Evolutionary conservation across 345 rosid genomes (phyloP).

Genomic region (Reutealis trisperma): DNA sequence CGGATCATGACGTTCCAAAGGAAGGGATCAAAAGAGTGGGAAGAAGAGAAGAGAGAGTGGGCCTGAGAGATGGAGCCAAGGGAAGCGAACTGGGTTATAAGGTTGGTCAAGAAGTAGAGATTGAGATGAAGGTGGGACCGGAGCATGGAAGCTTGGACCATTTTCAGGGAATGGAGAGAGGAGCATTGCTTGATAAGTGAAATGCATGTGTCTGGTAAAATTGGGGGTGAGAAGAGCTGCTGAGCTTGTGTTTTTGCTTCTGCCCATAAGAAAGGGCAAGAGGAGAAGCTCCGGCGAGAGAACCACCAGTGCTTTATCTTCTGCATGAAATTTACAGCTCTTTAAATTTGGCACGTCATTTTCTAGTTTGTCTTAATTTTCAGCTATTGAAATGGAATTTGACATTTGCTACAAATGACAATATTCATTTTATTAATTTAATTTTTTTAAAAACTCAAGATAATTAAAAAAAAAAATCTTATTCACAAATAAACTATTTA

Average conservation of each 20-base stretch:
- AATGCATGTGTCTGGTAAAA: constrained; percentile 18
- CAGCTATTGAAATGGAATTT: no score
- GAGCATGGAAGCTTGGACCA: constrained; percentile 37
- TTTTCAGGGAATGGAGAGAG: constrained; percentile 29
- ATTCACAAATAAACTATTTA: no score
- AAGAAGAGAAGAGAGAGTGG: constrained; percentile 37
- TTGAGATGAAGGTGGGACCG: constrained; percentile 25
- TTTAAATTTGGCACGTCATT: no score
- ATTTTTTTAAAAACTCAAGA: no score
- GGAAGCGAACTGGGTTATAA: constrained; percentile 36
- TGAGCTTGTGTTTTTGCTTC: not conserved
- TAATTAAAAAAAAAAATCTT: no score
- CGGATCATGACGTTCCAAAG: constrained; percentile 47
- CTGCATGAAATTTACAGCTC: not conserved
- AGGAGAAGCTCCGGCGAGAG: not conserved
- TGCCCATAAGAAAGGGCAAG: not conserved
- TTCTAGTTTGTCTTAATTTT: no score
- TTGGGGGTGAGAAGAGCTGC: not conserved
- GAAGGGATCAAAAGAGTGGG: constrained; percentile 32
- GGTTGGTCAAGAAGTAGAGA: constrained; percentile 39
- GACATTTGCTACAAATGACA: no score
- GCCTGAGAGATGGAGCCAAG: constrained; percentile 39
- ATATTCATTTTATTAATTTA: no score
- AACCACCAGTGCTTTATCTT: not conserved
- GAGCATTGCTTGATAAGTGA: constrained; percentile 37